Conservation (phyloP, 2,329 filamentous ascomycete genomes). For the Chaetomiaceae sp. region DNA sequence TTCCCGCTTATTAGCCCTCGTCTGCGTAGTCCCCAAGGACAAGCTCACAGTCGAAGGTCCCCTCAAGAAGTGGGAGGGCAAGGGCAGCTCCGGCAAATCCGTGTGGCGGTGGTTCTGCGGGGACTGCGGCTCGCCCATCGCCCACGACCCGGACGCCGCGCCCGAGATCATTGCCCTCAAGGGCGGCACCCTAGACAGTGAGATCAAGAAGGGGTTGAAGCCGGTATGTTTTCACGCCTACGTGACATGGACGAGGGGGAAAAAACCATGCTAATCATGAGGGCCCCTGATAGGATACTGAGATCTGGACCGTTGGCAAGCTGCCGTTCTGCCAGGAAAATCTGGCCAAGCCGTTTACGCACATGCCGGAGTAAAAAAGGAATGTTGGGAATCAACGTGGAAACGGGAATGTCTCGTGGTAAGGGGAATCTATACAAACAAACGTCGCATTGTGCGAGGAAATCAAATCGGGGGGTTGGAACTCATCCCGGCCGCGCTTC, state of each 20-base stretch:
- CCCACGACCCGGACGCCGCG: slow-evolving; percentile 67
- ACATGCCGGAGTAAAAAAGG: slow-evolving; percentile 46
- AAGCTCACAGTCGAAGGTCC: slow-evolving; percentile 60
- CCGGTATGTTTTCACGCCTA: slow-evolving; percentile 43
- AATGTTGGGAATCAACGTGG: not conserved
- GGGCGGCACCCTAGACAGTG: slow-evolving; percentile 58
- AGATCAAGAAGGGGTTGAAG: slow-evolving; percentile 65
- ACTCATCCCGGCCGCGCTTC: no score
- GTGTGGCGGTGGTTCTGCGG: slow-evolving; percentile 67
- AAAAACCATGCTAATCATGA: no score
- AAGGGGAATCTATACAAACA: no score
- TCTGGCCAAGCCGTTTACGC: slow-evolving; percentile 57
- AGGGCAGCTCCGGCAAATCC: slow-evolving; percentile 55
- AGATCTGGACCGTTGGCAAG: slow-evolving; percentile 67
- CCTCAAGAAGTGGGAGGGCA: slow-evolving; percentile 59
- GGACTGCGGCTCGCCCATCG: slow-evolving; percentile 65
- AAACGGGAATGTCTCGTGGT: no score
- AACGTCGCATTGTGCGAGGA: no score
- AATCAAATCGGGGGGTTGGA: no score
- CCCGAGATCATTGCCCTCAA: slow-evolving; percentile 66
- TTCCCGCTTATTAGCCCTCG: slow-evolving; percentile 49
- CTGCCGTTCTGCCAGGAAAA: slow-evolving; percentile 66
- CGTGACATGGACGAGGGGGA: no score
- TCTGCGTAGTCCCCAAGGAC: slow-evolving; percentile 62
- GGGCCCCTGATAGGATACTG: slow-evolving; percentile 57